Conservation (phyloP, 164 flowering plant species). For the Santalum album region DNA sequence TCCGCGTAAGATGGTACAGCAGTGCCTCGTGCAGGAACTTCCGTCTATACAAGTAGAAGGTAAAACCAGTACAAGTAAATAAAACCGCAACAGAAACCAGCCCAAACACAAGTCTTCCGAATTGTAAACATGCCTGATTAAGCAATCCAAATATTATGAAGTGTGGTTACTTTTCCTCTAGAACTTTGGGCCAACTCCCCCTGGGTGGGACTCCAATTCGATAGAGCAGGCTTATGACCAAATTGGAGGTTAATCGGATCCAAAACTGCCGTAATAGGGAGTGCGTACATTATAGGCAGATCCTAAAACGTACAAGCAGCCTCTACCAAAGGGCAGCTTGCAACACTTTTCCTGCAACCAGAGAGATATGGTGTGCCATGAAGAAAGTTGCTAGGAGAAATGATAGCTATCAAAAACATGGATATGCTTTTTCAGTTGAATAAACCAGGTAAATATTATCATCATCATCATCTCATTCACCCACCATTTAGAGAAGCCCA, state of each 20-base stretch:
- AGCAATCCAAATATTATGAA: conserved; percentile 11
- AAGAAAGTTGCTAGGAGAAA: too few relatives aligned
- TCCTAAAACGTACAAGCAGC: conserved; percentile 84
- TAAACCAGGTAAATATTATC: too few relatives aligned
- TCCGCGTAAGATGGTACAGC: conserved; percentile 85
- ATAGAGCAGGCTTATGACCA: conserved; percentile 39
- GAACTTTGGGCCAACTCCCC: conserved; percentile 13
- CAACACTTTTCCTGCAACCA: conserved; percentile 46
- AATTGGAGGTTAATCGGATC: conserved; percentile 35
- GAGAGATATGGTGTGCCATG: too few relatives aligned
- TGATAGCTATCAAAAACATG: too few relatives aligned
- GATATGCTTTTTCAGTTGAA: too few relatives aligned
- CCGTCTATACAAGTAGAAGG: conserved; percentile 67
- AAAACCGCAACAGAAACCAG: conserved; percentile 60
- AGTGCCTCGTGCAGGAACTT: conserved; percentile 86
- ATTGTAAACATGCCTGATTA: conserved; percentile 36
- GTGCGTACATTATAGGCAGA: conserved; percentile 93
- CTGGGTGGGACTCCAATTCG: conserved; percentile 32
- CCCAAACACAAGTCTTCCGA: conserved; percentile 53
- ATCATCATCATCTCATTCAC: too few relatives aligned
- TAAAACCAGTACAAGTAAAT: conserved; percentile 55
- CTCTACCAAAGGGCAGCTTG: conserved; percentile 95
- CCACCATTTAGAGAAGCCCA: too few relatives aligned
- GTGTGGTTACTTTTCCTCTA: conserved; percentile 7
- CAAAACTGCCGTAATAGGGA: conserved; percentile 68